phyloP scores from a whole-genome alignment of 1,284 basidiomycete species.

The Ustilago loliicola region DNA sequence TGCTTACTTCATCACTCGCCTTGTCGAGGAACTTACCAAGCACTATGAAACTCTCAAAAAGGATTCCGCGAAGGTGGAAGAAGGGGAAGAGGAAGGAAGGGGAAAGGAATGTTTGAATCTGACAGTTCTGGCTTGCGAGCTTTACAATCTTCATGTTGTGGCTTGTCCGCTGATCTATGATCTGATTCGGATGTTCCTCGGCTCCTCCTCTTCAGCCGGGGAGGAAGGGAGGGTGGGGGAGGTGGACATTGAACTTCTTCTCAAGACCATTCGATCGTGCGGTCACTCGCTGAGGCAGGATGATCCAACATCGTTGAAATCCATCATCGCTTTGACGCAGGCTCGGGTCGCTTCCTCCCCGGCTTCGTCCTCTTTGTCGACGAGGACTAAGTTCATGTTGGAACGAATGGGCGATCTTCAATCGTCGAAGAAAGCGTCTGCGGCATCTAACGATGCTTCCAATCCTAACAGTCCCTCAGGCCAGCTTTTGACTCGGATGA shows the following conservation, averaged over 20 bases:
- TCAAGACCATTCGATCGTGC: constrained; percentile 80
- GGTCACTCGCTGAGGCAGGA: constrained; percentile 64
- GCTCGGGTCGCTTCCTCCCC: constrained; percentile 36
- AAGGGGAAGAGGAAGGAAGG: constrained; percentile 54
- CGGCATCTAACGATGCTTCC: constrained; percentile 13
- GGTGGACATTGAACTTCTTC: constrained; percentile 79
- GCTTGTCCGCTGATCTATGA: constrained; percentile 91
- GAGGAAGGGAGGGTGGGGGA: constrained; percentile 17
- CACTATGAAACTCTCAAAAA: constrained; percentile 28
- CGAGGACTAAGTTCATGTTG: constrained; percentile 67
- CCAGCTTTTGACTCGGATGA: constrained; percentile 52
- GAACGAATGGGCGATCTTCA: constrained; percentile 62
- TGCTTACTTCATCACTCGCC: constrained; percentile 70
- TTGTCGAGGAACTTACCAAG: constrained; percentile 50
- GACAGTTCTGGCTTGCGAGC: constrained; percentile 85
- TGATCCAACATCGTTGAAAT: constrained; percentile 60
- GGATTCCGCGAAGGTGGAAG: not conserved
- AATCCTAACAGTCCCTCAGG: constrained; percentile 29
- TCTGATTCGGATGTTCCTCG: constrained; percentile 83
- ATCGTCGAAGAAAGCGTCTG: constrained; percentile 20
- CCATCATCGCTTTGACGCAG: constrained; percentile 63
- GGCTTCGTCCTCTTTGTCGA: constrained; percentile 29
- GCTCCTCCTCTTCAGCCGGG: constrained; percentile 45
- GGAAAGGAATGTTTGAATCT: constrained; percentile 89
- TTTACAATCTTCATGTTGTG: constrained; percentile 96